Percentiles rank a stretch among this genome's conserved stretches.
These are phyloP conservation scores for Malassezia globosa DNA, from an alignment of 1,284 basidiomycete genomes.

Conservation along the genomic window DNA sequence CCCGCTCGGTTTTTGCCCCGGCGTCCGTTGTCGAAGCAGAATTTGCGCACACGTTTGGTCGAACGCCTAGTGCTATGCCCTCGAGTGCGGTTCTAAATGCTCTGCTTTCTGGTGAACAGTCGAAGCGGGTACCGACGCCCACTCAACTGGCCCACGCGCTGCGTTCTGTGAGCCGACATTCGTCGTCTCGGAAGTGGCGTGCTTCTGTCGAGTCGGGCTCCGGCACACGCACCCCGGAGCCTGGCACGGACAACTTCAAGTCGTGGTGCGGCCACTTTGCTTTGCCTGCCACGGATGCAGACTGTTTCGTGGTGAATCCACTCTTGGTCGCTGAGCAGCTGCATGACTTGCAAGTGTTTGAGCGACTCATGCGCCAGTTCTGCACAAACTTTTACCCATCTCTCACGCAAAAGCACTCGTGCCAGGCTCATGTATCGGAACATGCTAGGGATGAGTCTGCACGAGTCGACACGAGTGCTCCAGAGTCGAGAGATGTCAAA, in stretches of 20 bases:
- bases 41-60: slow-evolving; percentile 10
- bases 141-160: slow-evolving; percentile 12
- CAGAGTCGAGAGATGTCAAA: no score
- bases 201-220: slow-evolving; percentile 1
- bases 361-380: slow-evolving; percentile 39
- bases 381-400: slow-evolving; percentile 22
- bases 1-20: slow-evolving; percentile 24
- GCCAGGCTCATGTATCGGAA: no score
- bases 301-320: slow-evolving; percentile 22
- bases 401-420: not conserved
- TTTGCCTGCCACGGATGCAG: not conserved
- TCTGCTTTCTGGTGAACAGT: slow-evolving; percentile 4
- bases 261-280: slow-evolving; percentile 7
- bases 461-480: not conserved
- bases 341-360: slow-evolving; percentile 36
- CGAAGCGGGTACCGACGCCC: slow-evolving; percentile 12
- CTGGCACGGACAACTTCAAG: not conserved
- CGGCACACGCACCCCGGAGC: slow-evolving; percentile 3
- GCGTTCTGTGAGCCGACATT: slow-evolving; percentile 5
- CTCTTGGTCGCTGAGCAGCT: slow-evolving; percentile 32
- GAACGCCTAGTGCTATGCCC: slow-evolving; percentile 2
- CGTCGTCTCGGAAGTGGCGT: not conserved
- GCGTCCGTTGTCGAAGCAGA: slow-evolving; percentile 10
- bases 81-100: slow-evolving; percentile 11
- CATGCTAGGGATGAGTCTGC: not conserved